phyloP scores from a whole-genome alignment of 257 asterid genomes.

The Solanum appendiculatum region DNA sequence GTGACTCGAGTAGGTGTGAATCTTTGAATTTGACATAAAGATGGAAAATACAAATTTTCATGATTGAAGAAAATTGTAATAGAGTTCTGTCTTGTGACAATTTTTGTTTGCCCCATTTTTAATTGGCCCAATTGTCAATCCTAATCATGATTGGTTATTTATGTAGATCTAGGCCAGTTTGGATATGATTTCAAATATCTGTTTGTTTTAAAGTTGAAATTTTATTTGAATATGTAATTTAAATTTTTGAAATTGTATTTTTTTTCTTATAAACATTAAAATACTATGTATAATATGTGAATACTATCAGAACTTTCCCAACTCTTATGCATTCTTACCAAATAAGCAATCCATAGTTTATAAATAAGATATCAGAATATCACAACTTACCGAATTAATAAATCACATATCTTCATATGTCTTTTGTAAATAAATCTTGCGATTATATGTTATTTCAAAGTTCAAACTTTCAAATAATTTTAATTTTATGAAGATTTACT shows the following conservation, averaged over 20 bases:
- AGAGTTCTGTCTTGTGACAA: too few species aligned
- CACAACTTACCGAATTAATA: fast-evolving
- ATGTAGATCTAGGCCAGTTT: too few species aligned
- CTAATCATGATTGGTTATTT: neutral
- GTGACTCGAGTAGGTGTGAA: neutral
- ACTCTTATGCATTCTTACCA: neutral
- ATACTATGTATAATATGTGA: neutral
- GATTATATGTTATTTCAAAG: neutral
- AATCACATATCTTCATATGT: neutral
- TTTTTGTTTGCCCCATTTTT: neutral
- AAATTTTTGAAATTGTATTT: neutral
- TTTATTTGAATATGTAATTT: neutral
- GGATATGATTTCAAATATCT: too few species aligned
- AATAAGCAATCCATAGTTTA: neutral
- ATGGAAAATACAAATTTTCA: neutral
- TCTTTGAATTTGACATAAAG: neutral
- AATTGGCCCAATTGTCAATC: neutral
- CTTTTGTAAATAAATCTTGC: too few species aligned
- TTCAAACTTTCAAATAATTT: neutral
- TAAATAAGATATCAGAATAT: neutral
- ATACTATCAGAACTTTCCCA: neutral
- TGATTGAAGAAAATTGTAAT: neutral
- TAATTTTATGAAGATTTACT: neutral
- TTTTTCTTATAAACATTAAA: neutral
- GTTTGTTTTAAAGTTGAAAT: too few species aligned